Conservation (phyloP, 441 rosid genomes). For the Corymbia citriodora region DNA sequence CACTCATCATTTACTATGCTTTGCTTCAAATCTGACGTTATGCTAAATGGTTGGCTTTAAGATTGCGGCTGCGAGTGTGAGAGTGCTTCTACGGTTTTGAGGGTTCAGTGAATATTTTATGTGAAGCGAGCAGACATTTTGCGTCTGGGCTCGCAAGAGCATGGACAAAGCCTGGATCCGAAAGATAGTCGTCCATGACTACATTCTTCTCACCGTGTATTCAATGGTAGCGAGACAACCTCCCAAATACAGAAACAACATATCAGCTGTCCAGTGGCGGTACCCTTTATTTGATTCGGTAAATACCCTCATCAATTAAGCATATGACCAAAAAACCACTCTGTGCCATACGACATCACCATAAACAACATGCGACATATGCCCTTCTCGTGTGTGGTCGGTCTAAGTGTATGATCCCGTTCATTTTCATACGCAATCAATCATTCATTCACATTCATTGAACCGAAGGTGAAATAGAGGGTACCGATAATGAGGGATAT, state of each 20-base stretch:
- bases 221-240: no score
- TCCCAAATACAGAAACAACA: no score
- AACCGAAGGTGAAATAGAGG: no score
- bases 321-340: no score
- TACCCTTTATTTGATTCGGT: no score
- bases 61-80: background rate
- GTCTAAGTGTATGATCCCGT: background rate
- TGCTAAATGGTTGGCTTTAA: background rate
- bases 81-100: background rate
- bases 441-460: no score
- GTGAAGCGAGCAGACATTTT: background rate
- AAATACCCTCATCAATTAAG: no score
- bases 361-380: background rate
- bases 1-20: background rate
- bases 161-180: background rate
- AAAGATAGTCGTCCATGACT: background rate
- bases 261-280: no score
- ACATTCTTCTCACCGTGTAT: background rate
- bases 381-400: background rate
- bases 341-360: background rate
- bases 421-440: background rate
- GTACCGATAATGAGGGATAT: slow-evolving; percentile 47
- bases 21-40: background rate
- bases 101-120: background rate
- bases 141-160: background rate